A percentile compares a stretch with the other conserved stretches of the same genome.
phyloP scores from a whole-genome alignment of 2,329 filamentous ascomycete genomes.

The Pseudopithomyces chartarum region DNA sequence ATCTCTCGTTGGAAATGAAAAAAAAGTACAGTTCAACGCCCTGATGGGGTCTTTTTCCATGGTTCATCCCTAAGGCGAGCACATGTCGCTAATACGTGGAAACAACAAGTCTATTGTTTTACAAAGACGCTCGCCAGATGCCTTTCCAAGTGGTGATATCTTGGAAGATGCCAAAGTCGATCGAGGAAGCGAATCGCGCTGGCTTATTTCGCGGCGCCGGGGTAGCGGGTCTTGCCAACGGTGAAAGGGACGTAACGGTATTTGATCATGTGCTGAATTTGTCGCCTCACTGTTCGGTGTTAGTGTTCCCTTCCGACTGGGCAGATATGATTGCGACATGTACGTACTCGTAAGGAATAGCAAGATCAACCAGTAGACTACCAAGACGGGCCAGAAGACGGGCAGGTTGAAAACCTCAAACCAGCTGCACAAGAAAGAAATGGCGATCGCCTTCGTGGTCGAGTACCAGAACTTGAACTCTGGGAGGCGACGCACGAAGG shows the following conservation, averaged over 20 bases:
- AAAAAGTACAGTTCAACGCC: not conserved
- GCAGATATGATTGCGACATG: not conserved
- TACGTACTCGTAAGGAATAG: slow-evolving; percentile 91
- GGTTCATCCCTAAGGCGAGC: slow-evolving; percentile 17
- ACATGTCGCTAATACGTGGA: slow-evolving; percentile 16
- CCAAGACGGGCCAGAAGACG: slow-evolving; percentile 97
- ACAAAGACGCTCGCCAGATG: slow-evolving; percentile 21
- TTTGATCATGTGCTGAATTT: slow-evolving; percentile 99
- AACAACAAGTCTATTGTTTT: slow-evolving; percentile 27
- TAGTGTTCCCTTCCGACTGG: slow-evolving; percentile 1
- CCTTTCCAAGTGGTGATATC: slow-evolving; percentile 8
- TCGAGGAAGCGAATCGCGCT: slow-evolving; percentile 10
- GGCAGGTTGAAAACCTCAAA: slow-evolving; percentile 94
- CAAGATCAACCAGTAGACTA: slow-evolving; percentile 98
- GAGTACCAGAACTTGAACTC: slow-evolving; percentile 99
- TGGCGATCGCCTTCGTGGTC: slow-evolving; percentile 82
- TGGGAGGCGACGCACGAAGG: slow-evolving; percentile 92
- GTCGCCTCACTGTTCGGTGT: slow-evolving; percentile 78
- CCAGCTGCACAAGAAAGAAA: slow-evolving; percentile 88
- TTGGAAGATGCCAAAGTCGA: not conserved
- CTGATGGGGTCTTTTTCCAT: not conserved
- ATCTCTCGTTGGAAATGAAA: not conserved
- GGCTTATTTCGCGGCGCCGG: slow-evolving; percentile 32
- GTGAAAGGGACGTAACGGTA: slow-evolving; percentile 97
- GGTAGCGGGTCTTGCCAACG: slow-evolving; percentile 71